Evolutionary conservation across 1,284 basidiomycete species (phyloP).

Genomic region (Tremellales sp.): DNA sequence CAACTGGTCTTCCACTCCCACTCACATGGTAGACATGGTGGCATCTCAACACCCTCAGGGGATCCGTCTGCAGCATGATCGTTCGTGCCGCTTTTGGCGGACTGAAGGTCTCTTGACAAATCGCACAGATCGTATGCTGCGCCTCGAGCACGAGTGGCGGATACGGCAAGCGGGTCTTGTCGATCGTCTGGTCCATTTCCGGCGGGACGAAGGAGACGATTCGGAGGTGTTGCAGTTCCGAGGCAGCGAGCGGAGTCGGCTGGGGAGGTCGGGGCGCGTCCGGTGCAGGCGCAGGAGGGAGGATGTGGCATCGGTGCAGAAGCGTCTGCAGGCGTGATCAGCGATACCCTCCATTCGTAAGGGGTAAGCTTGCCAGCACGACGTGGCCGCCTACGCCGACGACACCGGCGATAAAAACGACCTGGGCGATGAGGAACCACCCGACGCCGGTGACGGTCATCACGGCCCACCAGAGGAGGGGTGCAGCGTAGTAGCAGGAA

Average conservation of each 20-base stretch:
- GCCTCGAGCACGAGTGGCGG: slow-evolving; percentile 19
- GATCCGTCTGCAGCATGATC: slow-evolving; percentile 24
- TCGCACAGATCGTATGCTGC: slow-evolving; percentile 29
- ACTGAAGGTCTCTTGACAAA: slow-evolving; percentile 35
- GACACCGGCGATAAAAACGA: slow-evolving; percentile 25
- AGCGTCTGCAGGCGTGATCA: not conserved
- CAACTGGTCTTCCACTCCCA: slow-evolving; percentile 1
- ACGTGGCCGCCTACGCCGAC: slow-evolving; percentile 26
- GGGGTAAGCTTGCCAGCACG: slow-evolving; percentile 16
- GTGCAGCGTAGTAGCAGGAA: slow-evolving; percentile 30
- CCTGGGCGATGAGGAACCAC: slow-evolving; percentile 30
- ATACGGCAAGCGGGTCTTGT: slow-evolving; percentile 15
- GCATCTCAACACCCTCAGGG: slow-evolving; percentile 30
- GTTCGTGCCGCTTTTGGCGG: slow-evolving; percentile 19
- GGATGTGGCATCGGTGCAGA: not conserved
- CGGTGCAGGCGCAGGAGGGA: slow-evolving; percentile 10
- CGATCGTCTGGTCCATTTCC: too few species aligned
- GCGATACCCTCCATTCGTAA: not conserved
- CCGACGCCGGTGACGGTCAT: slow-evolving; percentile 29
- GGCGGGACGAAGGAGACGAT: slow-evolving; percentile 30
- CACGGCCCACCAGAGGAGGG: slow-evolving; percentile 39
- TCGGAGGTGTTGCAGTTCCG: slow-evolving; percentile 17
- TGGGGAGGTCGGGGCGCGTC: slow-evolving; percentile 15
- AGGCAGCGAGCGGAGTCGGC: slow-evolving; percentile 11
- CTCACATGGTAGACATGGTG: slow-evolving; percentile 37